These are phyloP conservation scores for Vitis hybrid DNA, from an alignment of 177 flowering plant genomes.

Conservation along the genomic window DNA sequence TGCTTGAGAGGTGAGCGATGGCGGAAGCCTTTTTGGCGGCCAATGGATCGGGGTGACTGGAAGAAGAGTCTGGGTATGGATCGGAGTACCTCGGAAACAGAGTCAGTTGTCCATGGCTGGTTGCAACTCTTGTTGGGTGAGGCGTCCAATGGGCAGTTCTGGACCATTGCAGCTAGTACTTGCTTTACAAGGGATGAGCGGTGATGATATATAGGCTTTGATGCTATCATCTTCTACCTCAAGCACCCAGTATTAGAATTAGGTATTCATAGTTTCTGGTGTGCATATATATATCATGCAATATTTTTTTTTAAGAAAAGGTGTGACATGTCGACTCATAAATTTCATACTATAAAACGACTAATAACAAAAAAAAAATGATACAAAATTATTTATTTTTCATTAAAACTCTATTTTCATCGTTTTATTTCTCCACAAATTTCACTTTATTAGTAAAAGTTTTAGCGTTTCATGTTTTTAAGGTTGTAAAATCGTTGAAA, in stretches of 20 bases:
- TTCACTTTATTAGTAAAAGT: too few species aligned
- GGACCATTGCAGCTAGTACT: conserved; percentile 34
- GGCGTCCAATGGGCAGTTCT: conserved; percentile 34
- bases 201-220: conserved; percentile 16
- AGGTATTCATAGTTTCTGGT: too few species aligned
- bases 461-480: accelerated
- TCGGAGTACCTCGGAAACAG: conserved; percentile 53
- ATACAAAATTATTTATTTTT: too few species aligned
- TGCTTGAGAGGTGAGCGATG: conserved; percentile 72
- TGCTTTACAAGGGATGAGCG: conserved; percentile 28
- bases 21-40: conserved; percentile 64
- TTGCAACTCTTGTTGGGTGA: conserved; percentile 1
- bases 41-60: conserved; percentile 66
- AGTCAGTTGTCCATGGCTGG: conserved; percentile 25
- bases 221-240: conserved; percentile 3
- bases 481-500: too few species aligned
- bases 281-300: too few species aligned
- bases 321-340: too few species aligned
- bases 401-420: too few species aligned
- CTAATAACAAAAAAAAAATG: too few species aligned
- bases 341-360: too few species aligned
- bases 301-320: too few species aligned
- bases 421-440: too few species aligned
- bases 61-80: conserved; percentile 72
- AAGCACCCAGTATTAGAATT: too few species aligned